Percentiles rank a stretch among this genome's conserved stretches.
Evolutionary conservation across 306 rosid genomes (phyloP).

Genomic region (Sicyos edulis): DNA sequence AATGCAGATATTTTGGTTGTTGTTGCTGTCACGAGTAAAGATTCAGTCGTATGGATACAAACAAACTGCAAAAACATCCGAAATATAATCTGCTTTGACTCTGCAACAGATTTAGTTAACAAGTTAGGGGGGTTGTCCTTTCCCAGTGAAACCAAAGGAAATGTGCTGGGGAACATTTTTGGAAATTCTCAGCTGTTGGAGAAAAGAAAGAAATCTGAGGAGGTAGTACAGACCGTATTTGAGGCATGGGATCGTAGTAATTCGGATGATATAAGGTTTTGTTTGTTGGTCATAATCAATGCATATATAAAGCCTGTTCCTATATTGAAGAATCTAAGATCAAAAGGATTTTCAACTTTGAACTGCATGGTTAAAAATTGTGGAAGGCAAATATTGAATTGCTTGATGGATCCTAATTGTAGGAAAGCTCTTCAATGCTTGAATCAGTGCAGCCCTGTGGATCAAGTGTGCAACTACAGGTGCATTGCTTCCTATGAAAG

Average conservation of each 20-base stretch:
- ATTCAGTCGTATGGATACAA: slow-evolving; percentile 48
- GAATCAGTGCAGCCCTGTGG: slow-evolving; percentile 77
- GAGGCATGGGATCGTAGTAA: slow-evolving; percentile 77
- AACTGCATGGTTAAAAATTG: slow-evolving; percentile 78
- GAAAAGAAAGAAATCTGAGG: slow-evolving; percentile 36
- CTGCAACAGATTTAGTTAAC: slow-evolving; percentile 47
- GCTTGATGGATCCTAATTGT: slow-evolving; percentile 73
- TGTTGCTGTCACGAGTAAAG: slow-evolving; percentile 52
- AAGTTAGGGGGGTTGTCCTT: slow-evolving; percentile 62
- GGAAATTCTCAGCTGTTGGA: slow-evolving; percentile 29
- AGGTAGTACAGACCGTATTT: slow-evolving; percentile 54
- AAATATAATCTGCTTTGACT: slow-evolving; percentile 61
- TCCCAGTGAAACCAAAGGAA: slow-evolving; percentile 30
- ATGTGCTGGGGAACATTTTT: slow-evolving; percentile 32
- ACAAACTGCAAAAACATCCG: slow-evolving; percentile 24
- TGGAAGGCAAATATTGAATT: slow-evolving; percentile 65
- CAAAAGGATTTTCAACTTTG: slow-evolving; percentile 72
- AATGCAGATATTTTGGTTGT: slow-evolving; percentile 52
- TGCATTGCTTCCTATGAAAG: slow-evolving; percentile 81
- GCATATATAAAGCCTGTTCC: slow-evolving; percentile 77
- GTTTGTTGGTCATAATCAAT: slow-evolving; percentile 68
- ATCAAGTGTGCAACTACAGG: slow-evolving; percentile 78
- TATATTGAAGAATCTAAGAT: slow-evolving; percentile 62
- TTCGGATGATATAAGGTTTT: slow-evolving; percentile 77
- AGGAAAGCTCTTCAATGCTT: slow-evolving; percentile 82